Evolutionary conservation across 148 eudicot genomes (phyloP).

Genomic region (Polygonum maritimum): DNA sequence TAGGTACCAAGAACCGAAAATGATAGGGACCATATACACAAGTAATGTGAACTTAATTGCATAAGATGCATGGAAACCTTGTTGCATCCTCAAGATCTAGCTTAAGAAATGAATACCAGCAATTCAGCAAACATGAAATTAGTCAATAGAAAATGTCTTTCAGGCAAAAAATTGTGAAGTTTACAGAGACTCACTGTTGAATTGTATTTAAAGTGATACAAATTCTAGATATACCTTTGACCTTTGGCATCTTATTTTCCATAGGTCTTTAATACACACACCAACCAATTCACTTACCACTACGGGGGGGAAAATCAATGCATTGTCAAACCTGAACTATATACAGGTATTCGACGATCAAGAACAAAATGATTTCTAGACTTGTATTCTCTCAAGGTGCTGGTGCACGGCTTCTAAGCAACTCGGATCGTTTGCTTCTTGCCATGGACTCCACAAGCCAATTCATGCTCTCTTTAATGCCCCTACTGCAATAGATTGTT

Average conservation of each 20-base stretch:
- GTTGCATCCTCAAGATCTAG: background rate
- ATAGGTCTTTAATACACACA: background rate
- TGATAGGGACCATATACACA: no score
- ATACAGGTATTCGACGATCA: constrained; percentile 3
- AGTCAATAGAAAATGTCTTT: background rate
- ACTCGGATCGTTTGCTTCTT: constrained; percentile 88
- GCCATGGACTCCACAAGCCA: constrained; percentile 96
- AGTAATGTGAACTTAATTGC: background rate
- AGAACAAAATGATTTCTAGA: background rate
- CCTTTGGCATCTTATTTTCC: background rate
- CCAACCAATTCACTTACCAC: background rate
- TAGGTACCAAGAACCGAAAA: background rate
- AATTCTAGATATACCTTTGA: background rate
- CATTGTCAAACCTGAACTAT: constrained; percentile 7
- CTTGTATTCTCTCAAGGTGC: constrained; percentile 17
- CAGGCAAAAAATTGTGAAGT: background rate
- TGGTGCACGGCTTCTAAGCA: constrained; percentile 59
- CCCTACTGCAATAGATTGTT: constrained; percentile 43
- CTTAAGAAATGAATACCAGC: no score
- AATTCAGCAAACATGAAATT: background rate
- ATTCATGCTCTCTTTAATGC: constrained; percentile 79
- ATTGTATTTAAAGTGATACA: background rate
- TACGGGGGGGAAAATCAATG: background rate
- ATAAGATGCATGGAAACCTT: background rate
- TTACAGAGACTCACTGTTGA: background rate